Evolutionary conservation across 2,329 filamentous ascomycete species (phyloP).

Genomic region (Calonectria pauciramosa): DNA sequence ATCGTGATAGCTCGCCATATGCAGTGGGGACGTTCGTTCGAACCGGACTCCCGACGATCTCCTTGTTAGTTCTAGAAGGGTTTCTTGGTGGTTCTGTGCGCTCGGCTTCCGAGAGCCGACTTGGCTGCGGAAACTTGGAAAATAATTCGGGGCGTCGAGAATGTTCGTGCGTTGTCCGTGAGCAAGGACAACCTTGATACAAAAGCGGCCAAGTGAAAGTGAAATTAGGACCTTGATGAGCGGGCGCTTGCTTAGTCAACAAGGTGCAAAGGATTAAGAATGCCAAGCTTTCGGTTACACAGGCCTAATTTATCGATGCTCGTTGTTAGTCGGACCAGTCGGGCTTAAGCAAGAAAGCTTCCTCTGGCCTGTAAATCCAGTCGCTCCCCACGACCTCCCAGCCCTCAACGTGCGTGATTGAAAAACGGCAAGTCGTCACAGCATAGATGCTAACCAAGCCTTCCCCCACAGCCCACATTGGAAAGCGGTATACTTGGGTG

Average conservation of each 20-base stretch:
- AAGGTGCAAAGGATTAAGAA: not conserved
- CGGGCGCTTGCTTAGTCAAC: not conserved
- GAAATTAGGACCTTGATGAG: not conserved
- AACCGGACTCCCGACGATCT: not conserved
- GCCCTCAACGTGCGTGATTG: not conserved
- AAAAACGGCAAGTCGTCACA: not conserved
- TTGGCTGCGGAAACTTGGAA: too few relatives aligned
- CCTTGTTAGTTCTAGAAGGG: not conserved
- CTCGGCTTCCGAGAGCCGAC: not conserved
- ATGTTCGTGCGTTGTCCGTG: not conserved
- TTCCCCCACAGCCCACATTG: not conserved
- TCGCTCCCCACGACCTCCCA: not conserved
- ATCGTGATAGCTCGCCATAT: not conserved
- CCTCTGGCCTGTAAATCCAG: not conserved
- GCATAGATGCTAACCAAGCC: not conserved
- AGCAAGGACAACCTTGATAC: not conserved
- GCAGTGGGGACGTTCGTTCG: not conserved
- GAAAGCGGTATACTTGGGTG: not conserved
- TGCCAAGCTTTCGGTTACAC: conserved; percentile 9
- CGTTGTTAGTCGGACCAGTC: conserved; percentile 10
- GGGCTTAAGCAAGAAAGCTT: not conserved
- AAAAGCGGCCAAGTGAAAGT: not conserved
- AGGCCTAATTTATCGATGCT: not conserved
- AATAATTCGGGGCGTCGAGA: too few relatives aligned
- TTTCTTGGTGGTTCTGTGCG: not conserved